Evolutionary conservation across 2,329 filamentous ascomycete species (phyloP), one percentile per base, ranked within the genome.

Genomic region (Microdochium paspali): DNA sequence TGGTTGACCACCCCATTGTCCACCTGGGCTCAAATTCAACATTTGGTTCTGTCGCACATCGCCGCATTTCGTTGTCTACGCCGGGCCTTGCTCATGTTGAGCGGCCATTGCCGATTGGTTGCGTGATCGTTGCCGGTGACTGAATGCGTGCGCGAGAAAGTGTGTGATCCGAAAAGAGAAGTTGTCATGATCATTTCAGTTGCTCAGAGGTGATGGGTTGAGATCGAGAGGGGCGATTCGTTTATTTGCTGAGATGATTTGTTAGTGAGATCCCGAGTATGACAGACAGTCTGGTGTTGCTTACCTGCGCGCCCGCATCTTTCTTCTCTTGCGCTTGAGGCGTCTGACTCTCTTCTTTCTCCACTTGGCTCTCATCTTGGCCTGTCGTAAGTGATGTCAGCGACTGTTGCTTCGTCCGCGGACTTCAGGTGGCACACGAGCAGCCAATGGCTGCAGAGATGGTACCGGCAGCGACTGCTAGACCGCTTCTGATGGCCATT

Each of bases 261-360:
- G 42, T 44, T 25, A 44, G 42, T 24, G n/a, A 25, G 21, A 25
- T n/a, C 7, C n/a, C 18, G 20, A 12, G 4, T 4, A 24, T 12
- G n/a, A 26, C 40, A 43, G 20, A 7, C 4, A 15, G n/a, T 3
- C 10, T 20, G 23, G 20, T 20, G 15, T 20, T 40, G 31, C 90
- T 82, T 81, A 97, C 93, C 84, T 90, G 79, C 93, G 79, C 66
- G 91, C 93, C 73, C 93, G 84, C 78, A 93, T 95, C 91, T 98
- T 98, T 90, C 93, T 94, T 80, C 93, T 90, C 90, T 98, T 98
- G 72, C 90, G 86, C 87, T 97, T 97, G 74, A 98, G 89, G 76
- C 93, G 85, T 68, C 93, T 83, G 77, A 95, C 90, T 73, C 93
- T 84, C 91, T 98, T 98, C 87, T 98, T 98, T 82, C 91, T 93